Percentiles rank a stretch among this genome's conserved stretches.
phyloP scores from a whole-genome alignment of 495 filamentous ascomycete genomes.

The Cercophora newfieldiana region DNA sequence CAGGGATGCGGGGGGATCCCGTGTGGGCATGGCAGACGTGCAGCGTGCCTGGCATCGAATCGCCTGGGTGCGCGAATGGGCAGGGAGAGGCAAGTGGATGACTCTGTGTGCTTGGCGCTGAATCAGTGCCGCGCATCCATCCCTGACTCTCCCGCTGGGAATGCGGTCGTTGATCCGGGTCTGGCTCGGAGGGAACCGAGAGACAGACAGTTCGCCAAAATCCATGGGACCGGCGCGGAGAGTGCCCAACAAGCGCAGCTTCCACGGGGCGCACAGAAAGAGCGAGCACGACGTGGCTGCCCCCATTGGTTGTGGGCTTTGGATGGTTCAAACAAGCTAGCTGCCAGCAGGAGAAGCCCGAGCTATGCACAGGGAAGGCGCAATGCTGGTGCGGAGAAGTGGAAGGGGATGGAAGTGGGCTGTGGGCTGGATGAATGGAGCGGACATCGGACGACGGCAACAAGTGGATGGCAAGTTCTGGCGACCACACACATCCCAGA shows the following conservation, averaged over 20 bases:
- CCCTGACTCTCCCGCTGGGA: conserved; percentile 9
- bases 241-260: background rate
- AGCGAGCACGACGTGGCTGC: conserved; percentile 23
- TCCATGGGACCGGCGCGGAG: background rate
- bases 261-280: conserved; percentile 3
- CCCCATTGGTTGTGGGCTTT: conserved; percentile 26
- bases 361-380: conserved; percentile 7
- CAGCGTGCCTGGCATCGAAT: conserved; percentile 7
- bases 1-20: background rate
- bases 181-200: conserved; percentile 15
- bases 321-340: conserved; percentile 32
- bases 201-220: background rate
- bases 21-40: conserved; percentile 3
- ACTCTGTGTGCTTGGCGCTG: conserved; percentile 16
- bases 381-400: background rate
- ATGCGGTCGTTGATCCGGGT: background rate
- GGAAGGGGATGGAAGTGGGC: background rate
- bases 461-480: conserved; percentile 12
- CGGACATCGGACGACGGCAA: conserved; percentile 18
- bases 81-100: conserved; percentile 17
- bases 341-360: conserved; percentile 4
- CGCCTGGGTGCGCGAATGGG: background rate
- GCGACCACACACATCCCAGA: background rate
- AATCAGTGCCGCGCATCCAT: background rate
- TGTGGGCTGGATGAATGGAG: background rate